Evolutionary conservation across 164 flowering plant genomes (phyloP).

Genomic region (Annona cherimola): DNA sequence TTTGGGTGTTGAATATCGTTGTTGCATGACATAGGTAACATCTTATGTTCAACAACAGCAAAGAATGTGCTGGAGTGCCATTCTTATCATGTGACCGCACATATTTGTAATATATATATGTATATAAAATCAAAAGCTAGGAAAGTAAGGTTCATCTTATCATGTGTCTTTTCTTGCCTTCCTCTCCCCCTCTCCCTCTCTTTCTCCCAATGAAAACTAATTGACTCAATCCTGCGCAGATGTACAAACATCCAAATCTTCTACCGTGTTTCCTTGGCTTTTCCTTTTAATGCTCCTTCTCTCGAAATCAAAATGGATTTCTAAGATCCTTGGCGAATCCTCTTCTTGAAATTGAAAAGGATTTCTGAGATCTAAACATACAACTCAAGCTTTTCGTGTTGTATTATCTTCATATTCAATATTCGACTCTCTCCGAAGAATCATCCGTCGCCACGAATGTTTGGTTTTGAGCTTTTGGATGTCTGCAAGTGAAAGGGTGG

Average conservation of each 20-base stretch:
- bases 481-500: neutral
- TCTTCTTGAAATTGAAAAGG: neutral
- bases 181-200: neutral
- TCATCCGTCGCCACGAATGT: neutral
- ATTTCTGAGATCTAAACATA: neutral
- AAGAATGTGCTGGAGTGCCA: too few species aligned
- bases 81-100: too few species aligned
- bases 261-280: neutral
- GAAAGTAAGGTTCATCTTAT: neutral
- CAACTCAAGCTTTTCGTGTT: too few species aligned
- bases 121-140: neutral
- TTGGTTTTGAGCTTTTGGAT: neutral
- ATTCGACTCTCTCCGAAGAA: neutral
- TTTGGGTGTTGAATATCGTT: too few species aligned
- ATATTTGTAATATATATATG: too few species aligned
- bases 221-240: neutral
- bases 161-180: neutral
- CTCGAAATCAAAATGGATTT: too few species aligned
- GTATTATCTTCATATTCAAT: neutral
- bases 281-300: neutral
- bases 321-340: neutral
- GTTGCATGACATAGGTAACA: too few species aligned
- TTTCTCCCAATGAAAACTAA: slow-evolving; percentile 9
- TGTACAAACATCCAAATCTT: neutral
- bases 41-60: too few species aligned